Conservation (phyloP, 352 stramenopile species). For the Phytophthora agathidicida region DNA sequence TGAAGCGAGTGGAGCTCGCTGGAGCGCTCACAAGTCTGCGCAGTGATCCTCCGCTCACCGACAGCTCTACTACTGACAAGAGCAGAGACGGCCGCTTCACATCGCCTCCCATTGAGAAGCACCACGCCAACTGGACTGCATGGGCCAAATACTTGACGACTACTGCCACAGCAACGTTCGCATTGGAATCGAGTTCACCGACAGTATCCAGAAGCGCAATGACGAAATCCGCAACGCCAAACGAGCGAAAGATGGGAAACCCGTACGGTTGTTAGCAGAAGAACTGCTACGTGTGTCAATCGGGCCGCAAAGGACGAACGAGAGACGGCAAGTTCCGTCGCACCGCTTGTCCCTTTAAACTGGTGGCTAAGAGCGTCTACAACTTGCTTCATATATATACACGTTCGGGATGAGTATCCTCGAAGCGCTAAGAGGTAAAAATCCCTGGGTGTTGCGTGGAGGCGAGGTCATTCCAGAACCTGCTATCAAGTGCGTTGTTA, state of each 20-base stretch:
- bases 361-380: slow-evolving; percentile 8
- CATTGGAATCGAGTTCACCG: slow-evolving; percentile 13
- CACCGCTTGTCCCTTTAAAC: slow-evolving; percentile 14
- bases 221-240: slow-evolving; percentile 13
- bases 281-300: slow-evolving; percentile 11
- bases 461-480: too few species aligned
- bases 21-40: slow-evolving; percentile 9
- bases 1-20: slow-evolving; percentile 16
- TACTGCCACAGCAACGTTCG: slow-evolving; percentile 3
- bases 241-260: slow-evolving; percentile 9
- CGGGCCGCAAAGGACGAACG: slow-evolving; percentile 9
- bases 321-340: slow-evolving; percentile 11
- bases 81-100: not conserved
- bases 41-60: not conserved
- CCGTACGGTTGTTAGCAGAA: not conserved
- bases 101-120: slow-evolving; percentile 2
- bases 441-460: too few species aligned
- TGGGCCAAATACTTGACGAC: slow-evolving; percentile 13
- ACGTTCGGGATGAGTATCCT: too few species aligned
- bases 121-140: slow-evolving; percentile 4
- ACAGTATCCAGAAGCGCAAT: slow-evolving; percentile 15
- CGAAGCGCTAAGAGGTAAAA: too few species aligned
- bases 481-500: too few species aligned
- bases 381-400: too few species aligned
- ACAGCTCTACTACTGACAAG: not conserved